Base-by-base conservation (phyloP, 1,139 yeast species). In the Diutina sp. region DNA sequence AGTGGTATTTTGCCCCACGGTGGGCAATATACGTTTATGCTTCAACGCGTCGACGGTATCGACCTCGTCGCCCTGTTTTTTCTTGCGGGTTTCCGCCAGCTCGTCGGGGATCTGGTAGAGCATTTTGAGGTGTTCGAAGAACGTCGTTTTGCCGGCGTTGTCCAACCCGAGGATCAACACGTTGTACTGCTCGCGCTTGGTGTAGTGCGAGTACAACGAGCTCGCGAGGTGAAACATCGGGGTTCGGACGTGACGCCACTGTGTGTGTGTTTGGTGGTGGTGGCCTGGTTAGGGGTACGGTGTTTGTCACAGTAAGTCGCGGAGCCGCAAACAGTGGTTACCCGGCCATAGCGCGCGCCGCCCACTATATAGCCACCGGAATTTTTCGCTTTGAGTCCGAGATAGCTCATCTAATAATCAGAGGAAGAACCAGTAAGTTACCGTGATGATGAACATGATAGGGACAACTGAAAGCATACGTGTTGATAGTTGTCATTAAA, bases 141-240 rank as follows among this genome's bases (percentile, higher is more conserved):
- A 80, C 0, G 95, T 87, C 18, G 98, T 91, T 68, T 93, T 93
- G 3, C 99, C 99, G 0, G 98, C 97, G 73, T 91, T 90, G 69
- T 93, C 98, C 54, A 93, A 78, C 18, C 99, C 99, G 38, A 93
- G 74, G 48, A 93, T 87, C 51, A 93, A 76, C 4, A 93, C 81
- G 59, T 76, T 76, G 63, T 76, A 76, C 65, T 76, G 79, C 60
- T 76, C 80, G 57, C 79, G 67, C 62, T 74, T 73, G 59, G 79
- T 74, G 63, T 75, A 76, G 62, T 76, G 79, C 5, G 79, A 73
- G 61, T 76, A 76, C 55, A 76, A 64, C 32, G 80, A 75, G 50
- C 78, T 73, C 25, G 77, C 80, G 55, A 76, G 66, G 60, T 76
- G 80, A 61, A 76, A 76, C 80, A 76, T 76, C 46, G 16, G 6